Evolutionary conservation across 2,329 filamentous ascomycete genomes (phyloP).

Genomic region (Atkinsonella texensis): DNA sequence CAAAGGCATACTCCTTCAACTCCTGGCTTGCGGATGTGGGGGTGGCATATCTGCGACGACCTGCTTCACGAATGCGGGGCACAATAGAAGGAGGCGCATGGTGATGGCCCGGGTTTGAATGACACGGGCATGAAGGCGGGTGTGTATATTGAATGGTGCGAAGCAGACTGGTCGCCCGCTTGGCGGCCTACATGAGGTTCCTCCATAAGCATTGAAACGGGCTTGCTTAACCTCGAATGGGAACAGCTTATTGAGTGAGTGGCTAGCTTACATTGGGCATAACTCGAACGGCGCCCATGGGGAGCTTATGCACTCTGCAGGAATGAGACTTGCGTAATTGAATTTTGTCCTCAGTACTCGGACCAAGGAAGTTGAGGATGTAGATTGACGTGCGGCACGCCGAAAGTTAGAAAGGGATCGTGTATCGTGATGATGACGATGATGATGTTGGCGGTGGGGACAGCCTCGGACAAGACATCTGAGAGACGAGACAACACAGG

Average conservation of each 20-base stretch:
- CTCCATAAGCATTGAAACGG: neutral
- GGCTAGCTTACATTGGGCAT: constrained; percentile 21
- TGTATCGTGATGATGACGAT: neutral
- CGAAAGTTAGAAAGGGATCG: neutral
- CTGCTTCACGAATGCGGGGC: constrained; percentile 28
- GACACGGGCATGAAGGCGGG: constrained; percentile 81
- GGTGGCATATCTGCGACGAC: constrained; percentile 51
- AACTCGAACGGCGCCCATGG: constrained; percentile 20
- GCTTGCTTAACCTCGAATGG: neutral
- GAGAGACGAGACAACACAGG: neutral
- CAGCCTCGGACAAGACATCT: neutral
- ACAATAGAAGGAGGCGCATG: constrained; percentile 48
- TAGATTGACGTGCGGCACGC: neutral
- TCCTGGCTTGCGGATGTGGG: constrained; percentile 43
- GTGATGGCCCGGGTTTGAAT: constrained; percentile 75
- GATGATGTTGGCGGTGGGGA: neutral
- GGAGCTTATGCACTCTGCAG: neutral
- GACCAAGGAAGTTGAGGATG: neutral
- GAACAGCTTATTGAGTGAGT: neutral
- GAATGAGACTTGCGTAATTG: neutral
- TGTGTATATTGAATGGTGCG: constrained; percentile 86
- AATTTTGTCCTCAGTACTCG: neutral
- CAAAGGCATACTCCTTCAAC: constrained; percentile 94
- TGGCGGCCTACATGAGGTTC: constrained; percentile 34
- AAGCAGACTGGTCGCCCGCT: constrained; percentile 59